A percentile compares a stretch with the other conserved stretches of the same genome.
Evolutionary conservation across 2,329 filamentous ascomycete species (phyloP).

Genomic region (Talaromyces albobiverticillius): DNA sequence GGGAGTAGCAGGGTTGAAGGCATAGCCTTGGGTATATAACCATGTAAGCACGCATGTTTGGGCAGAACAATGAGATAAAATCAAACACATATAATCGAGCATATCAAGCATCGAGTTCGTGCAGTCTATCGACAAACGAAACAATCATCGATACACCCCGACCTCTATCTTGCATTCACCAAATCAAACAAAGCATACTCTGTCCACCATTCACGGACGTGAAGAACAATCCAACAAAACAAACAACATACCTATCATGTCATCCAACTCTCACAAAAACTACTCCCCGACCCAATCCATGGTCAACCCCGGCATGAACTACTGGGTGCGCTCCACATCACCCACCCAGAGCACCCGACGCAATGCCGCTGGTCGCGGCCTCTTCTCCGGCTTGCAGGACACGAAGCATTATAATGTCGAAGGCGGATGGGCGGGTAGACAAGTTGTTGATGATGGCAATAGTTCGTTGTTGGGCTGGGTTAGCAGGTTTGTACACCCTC

Average conservation of each 20-base stretch:
- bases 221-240: too few relatives aligned
- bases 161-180: not conserved
- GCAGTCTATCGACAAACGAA: not conserved
- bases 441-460: conserved; percentile 18
- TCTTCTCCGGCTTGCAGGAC: conserved; percentile 39
- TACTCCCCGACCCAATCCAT: conserved; percentile 28
- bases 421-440: conserved; percentile 32
- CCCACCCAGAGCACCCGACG: conserved; percentile 20
- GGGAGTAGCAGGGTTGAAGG: not conserved
- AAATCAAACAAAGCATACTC: not conserved
- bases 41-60: not conserved
- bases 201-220: not conserved
- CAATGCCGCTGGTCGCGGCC: conserved; percentile 32
- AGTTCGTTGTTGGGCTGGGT: conserved; percentile 8
- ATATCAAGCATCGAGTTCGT: not conserved
- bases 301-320: conserved; percentile 22
- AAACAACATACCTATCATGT: not conserved
- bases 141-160: too few relatives aligned
- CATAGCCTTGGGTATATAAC: not conserved
- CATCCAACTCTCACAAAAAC: conserved; percentile 20
- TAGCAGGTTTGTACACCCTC: conserved; percentile 1
- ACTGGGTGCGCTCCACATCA: conserved; percentile 29
- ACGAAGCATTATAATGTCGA: conserved; percentile 39
- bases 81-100: not conserved
- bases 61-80: not conserved